These are phyloP conservation scores for Haplosporangium gracile DNA, from an alignment of 192 early-diverging fungal genomes.

Conservation along the genomic window DNA sequence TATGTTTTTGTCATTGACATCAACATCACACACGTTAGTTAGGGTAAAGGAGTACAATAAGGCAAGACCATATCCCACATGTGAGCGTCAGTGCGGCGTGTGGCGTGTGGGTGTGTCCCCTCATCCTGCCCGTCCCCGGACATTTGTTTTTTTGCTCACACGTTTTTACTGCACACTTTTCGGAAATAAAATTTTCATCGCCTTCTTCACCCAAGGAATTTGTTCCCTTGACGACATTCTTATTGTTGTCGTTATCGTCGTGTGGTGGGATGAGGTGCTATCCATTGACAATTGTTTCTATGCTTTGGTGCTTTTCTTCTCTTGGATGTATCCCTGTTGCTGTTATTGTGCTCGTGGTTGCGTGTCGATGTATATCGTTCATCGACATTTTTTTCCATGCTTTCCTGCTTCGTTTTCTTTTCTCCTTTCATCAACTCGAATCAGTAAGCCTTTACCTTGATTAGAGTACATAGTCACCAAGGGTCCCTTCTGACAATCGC, in stretches of 20 bases:
- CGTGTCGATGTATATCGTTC: no score
- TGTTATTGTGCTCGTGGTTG: no score
- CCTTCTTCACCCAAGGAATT: background rate
- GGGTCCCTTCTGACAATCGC: slow-evolving; percentile 76
- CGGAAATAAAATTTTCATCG: background rate
- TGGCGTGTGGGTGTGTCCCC: background rate
- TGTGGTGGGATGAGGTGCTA: background rate
- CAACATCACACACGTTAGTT: background rate
- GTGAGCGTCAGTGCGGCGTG: background rate
- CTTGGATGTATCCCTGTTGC: no score
- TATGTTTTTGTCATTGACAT: background rate
- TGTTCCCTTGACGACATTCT: background rate
- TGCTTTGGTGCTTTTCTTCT: no score
- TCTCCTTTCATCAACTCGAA: background rate
- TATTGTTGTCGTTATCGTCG: background rate
- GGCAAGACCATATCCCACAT: background rate
- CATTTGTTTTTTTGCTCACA: background rate
- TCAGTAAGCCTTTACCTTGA: slow-evolving; percentile 52
- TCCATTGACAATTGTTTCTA: no score
- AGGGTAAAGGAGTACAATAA: background rate
- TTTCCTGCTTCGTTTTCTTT: no score
- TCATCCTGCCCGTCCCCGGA: background rate
- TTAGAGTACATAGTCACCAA: slow-evolving; percentile 90
- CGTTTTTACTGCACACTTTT: background rate
- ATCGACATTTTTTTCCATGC: no score